These are phyloP conservation scores for Globisporangium yorkense DNA, from an alignment of 352 stramenopile species.

Conservation along the genomic window DNA sequence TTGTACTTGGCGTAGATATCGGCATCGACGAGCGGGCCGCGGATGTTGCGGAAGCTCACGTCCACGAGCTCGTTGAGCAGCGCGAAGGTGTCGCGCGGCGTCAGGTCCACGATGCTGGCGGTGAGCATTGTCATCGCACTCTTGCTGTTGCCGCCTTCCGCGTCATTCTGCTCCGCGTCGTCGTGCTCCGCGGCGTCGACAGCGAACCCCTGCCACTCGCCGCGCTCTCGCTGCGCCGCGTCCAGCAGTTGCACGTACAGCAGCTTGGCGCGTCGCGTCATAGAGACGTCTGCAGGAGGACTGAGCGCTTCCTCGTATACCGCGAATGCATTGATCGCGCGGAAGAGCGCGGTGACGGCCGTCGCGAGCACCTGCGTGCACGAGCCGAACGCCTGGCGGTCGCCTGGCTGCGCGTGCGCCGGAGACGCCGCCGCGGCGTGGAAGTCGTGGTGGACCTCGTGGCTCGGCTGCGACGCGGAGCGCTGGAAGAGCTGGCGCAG, in stretches of 20 bases:
- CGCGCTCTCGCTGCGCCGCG: slow-evolving; percentile 54
- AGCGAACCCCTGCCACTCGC: slow-evolving; percentile 62
- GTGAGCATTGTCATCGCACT: slow-evolving; percentile 16
- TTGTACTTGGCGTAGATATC: slow-evolving; percentile 44
- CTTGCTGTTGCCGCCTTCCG: slow-evolving; percentile 9
- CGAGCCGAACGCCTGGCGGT: slow-evolving; percentile 36
- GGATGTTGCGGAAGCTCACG: slow-evolving; percentile 67
- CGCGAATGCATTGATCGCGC: slow-evolving; percentile 30
- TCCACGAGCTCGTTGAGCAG: slow-evolving; percentile 58
- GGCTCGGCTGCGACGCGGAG: slow-evolving; percentile 16
- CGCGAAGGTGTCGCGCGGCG: slow-evolving; percentile 24
- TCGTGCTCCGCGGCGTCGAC: slow-evolving; percentile 3
- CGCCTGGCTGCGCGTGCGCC: not conserved
- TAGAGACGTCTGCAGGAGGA: slow-evolving; percentile 18
- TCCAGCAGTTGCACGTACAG: slow-evolving; percentile 65
- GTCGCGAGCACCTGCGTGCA: slow-evolving; percentile 47
- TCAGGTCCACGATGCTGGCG: slow-evolving; percentile 6
- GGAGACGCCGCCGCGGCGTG: slow-evolving; percentile 1
- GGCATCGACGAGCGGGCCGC: slow-evolving; percentile 36
- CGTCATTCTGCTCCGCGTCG: not conserved
- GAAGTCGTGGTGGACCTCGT: slow-evolving; percentile 1
- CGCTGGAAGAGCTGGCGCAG: slow-evolving; percentile 29
- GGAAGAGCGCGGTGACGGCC: slow-evolving; percentile 42
- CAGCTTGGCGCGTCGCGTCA: slow-evolving; percentile 51
- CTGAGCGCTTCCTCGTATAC: slow-evolving; percentile 19